These are phyloP conservation scores for Paradendryphiella salina DNA, from an alignment of 2,329 filamentous ascomycete species.

Conservation along the genomic window DNA sequence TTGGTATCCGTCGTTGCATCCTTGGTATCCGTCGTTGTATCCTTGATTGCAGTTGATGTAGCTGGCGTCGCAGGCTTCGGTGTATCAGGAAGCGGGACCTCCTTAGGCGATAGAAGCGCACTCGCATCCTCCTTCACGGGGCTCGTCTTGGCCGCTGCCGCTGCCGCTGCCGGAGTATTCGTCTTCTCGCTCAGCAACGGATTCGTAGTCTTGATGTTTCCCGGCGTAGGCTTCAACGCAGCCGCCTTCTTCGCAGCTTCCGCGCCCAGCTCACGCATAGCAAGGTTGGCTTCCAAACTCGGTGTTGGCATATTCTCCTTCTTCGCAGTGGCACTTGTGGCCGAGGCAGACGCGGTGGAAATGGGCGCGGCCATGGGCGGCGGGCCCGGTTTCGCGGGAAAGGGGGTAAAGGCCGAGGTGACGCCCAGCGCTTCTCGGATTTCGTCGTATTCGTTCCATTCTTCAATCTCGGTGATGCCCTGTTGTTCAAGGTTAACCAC, in stretches of 20 bases:
- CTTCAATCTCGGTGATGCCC: slow-evolving; percentile 93
- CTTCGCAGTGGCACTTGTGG: slow-evolving; percentile 17
- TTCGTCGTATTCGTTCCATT: slow-evolving; percentile 99
- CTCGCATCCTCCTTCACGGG: slow-evolving; percentile 18
- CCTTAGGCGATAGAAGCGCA: slow-evolving; percentile 29
- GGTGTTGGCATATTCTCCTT: slow-evolving; percentile 31
- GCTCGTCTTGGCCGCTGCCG: slow-evolving; percentile 34
- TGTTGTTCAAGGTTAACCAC: slow-evolving; percentile 45
- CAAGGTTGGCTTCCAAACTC: slow-evolving; percentile 40
- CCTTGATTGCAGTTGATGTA: slow-evolving; percentile 3
- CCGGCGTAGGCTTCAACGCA: slow-evolving; percentile 39
- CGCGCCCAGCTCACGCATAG: slow-evolving; percentile 43
- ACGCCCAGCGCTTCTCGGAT: slow-evolving; percentile 78
- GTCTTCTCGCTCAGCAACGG: slow-evolving; percentile 42
- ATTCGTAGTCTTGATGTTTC: slow-evolving; percentile 43
- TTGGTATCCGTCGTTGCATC: slow-evolving; percentile 3
- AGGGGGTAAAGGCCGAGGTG: slow-evolving; percentile 37
- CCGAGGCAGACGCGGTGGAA: slow-evolving; percentile 11
- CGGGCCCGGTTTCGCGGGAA: slow-evolving; percentile 34
- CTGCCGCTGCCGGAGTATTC: slow-evolving; percentile 25
- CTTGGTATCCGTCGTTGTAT: neutral
- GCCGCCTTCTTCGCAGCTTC: slow-evolving; percentile 45
- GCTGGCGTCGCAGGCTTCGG: slow-evolving; percentile 19
- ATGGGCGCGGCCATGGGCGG: slow-evolving; percentile 7
- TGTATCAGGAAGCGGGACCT: slow-evolving; percentile 34